Conservation (phyloP, 805 yeast genomes). For the Starmerella apicola region DNA sequence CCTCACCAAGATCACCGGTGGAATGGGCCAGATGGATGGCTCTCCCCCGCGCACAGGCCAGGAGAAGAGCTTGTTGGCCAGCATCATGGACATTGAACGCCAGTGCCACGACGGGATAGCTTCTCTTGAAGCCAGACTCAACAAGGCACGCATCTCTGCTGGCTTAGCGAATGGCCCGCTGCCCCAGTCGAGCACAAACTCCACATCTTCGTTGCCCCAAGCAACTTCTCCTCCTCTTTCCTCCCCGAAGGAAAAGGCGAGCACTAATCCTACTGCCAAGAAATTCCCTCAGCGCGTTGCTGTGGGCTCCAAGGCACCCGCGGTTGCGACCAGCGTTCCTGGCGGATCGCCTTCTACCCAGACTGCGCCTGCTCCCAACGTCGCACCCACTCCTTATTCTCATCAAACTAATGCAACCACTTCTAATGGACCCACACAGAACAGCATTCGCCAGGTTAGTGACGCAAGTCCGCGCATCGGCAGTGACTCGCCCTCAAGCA, state of each 20-base stretch:
- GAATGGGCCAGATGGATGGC: constrained; percentile 26
- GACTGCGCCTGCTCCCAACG: not conserved
- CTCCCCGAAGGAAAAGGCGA: too few species aligned
- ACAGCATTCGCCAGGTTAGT: too few species aligned
- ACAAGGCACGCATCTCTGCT: constrained; percentile 5
- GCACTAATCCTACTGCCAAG: constrained; percentile 1
- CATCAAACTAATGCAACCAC: not conserved
- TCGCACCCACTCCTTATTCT: not conserved
- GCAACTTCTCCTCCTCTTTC: too few species aligned
- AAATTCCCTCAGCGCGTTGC: constrained; percentile 17
- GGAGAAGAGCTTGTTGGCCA: constrained; percentile 27
- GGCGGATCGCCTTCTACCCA: not conserved
- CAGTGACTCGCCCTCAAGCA: not conserved
- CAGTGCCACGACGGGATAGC: constrained; percentile 31
- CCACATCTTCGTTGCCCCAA: not conserved
- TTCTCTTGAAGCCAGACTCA: constrained; percentile 13
- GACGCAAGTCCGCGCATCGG: not conserved
- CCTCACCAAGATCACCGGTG: constrained; percentile 24
- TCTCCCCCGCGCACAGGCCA: constrained; percentile 25
- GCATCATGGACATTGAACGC: constrained; percentile 30
- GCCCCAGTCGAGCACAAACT: not conserved
- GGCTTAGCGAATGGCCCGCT: constrained; percentile 3
- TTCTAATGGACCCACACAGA: not conserved
- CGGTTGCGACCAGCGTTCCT: not conserved
- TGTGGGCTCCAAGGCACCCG: constrained; percentile 19